Evolutionary conservation across 2,329 filamentous ascomycete species (phyloP), one percentile per base, ranked within the genome.

Genomic region (Xylaria sp.): DNA sequence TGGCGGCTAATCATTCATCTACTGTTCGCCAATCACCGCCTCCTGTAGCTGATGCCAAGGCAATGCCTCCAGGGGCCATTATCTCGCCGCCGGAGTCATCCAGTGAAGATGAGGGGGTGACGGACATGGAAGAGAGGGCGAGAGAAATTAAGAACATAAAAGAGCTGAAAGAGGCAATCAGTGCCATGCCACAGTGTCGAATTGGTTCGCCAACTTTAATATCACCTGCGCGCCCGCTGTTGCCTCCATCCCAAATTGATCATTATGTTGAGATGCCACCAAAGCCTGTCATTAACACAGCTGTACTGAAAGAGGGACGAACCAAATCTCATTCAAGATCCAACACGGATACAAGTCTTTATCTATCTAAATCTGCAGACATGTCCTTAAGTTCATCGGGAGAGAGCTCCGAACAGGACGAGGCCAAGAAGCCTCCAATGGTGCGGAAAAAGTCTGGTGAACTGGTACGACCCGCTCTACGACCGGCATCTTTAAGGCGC

Each of bases 371-470:
- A 69, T 84, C 85, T 0, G 78, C 80, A 13, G 85, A 86, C 48
- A 84, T 82, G 64, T 88, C 87, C 1, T 70, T 84, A 37, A 83
- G 83, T 2, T 81, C 78, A 9, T 90, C 88, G 0, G 89, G 91
- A 58, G 90, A 92, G 69, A 90, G 91, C 77, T 88, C 81, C 72
- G 91, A 86, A 79, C 73, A 74, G 76, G 82, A 89, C 79, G 82
- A 91, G 69, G 80, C 78, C 71, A 85, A 83, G 75, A 97, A 96
- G 82, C 94, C 94, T n/a, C 90, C 90, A 63, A 97, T 98, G 90
- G 90, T 99, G 12, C 91, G 96, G 76, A 99, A 99, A 84, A 99
- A 99, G 86, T 98, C 96, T 47, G 96, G 96, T 40, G 96, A 99
- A 82, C 87, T 99, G 42, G 96, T 99, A 66, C 91, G 96, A 75